phyloP scores from a whole-genome alignment of 2,329 filamentous ascomycete genomes.

The Penicillium hesseltinei region DNA sequence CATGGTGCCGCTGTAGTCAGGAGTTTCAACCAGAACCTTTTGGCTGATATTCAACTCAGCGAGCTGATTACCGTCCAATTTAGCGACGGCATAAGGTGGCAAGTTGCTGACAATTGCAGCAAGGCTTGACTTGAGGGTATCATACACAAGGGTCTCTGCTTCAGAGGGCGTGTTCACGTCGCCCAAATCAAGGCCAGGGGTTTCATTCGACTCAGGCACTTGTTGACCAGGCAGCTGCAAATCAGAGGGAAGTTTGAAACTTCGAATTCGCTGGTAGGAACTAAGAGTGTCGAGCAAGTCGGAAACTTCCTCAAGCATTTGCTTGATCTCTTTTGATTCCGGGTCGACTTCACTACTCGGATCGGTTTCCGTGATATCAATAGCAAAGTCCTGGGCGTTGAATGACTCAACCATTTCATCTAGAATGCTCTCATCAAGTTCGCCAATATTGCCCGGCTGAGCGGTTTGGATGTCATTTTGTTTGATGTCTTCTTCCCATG shows the following conservation, averaged over 20 bases:
- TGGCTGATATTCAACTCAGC: constrained; percentile 78
- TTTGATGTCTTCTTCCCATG: constrained; percentile 19
- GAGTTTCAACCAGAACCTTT: constrained; percentile 69
- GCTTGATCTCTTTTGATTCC: constrained; percentile 48
- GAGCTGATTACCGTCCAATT: constrained; percentile 81
- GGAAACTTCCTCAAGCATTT: constrained; percentile 57
- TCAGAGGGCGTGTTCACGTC: constrained; percentile 54
- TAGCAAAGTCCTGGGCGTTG: constrained; percentile 36
- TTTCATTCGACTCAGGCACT: constrained; percentile 34
- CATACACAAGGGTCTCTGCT: constrained; percentile 61
- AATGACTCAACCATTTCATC: constrained; percentile 45
- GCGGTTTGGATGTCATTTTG: constrained; percentile 21
- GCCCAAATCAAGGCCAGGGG: constrained; percentile 28
- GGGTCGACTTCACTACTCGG: constrained; percentile 32
- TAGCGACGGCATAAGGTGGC: constrained; percentile 81
- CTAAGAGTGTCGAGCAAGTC: constrained; percentile 61
- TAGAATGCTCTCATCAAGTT: constrained; percentile 41
- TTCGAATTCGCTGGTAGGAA: constrained; percentile 62
- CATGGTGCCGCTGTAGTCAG: constrained; percentile 74
- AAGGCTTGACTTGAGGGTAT: constrained; percentile 72
- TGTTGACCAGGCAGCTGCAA: constrained; percentile 17
- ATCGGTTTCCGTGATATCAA: constrained; percentile 23
- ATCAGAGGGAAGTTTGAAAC: constrained; percentile 38
- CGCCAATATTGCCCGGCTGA: constrained; percentile 31
- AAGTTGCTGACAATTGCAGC: constrained; percentile 70